Conservation (phyloP, 345 rosid species). For the Ailanthus altissimus region DNA sequence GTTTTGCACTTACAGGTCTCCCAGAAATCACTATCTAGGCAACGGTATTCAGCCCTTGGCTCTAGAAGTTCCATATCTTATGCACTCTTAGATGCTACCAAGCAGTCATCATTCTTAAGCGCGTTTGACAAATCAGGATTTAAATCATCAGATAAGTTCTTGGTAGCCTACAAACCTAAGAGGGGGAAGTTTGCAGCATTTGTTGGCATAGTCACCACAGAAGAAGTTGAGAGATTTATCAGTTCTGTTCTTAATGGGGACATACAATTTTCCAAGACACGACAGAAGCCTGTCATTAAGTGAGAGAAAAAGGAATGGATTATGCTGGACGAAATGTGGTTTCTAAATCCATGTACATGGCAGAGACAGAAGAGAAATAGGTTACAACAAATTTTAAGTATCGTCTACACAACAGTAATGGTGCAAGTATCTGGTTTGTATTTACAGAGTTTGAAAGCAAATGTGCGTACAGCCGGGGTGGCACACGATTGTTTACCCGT, state of each 20-base stretch:
- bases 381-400: not conserved
- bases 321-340: not conserved
- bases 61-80: conserved; percentile 59
- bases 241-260: conserved; percentile 80
- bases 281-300: conserved; percentile 58
- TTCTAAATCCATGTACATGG: conserved; percentile 10
- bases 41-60: conserved; percentile 40
- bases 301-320: conserved; percentile 7
- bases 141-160: conserved; percentile 45
- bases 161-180: conserved; percentile 81
- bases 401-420: not conserved
- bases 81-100: conserved; percentile 60
- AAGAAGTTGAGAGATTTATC: conserved; percentile 69
- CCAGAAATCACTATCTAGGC: conserved; percentile 68
- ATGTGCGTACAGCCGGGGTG: not conserved
- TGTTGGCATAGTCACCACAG: conserved; percentile 44
- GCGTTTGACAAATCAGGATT: conserved; percentile 68
- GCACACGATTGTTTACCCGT: too few relatives aligned
- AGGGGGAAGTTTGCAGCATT: conserved; percentile 60
- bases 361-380: not conserved
- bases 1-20: conserved; percentile 58
- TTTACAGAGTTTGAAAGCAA: not conserved
- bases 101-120: conserved; percentile 57
- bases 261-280: conserved; percentile 50
- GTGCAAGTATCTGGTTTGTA: not conserved